phyloP scores from a whole-genome alignment of 805 yeast genomes.

The Torulaspora microellipsoides region DNA sequence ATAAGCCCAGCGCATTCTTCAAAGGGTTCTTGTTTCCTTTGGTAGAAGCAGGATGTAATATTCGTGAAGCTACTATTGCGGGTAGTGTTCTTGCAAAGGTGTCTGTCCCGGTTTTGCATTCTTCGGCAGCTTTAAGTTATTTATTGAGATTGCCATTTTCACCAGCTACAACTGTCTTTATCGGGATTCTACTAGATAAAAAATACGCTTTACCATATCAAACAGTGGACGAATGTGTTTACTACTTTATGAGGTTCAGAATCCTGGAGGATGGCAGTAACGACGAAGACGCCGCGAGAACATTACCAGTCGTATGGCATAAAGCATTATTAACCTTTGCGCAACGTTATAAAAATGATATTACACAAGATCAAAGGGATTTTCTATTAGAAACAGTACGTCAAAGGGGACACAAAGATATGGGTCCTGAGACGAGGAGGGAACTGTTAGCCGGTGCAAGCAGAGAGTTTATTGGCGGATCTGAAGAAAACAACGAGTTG shows the following conservation, averaged over 20 bases:
- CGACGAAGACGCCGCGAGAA: slow-evolving; percentile 39
- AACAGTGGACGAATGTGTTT: slow-evolving; percentile 89
- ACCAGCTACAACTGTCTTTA: slow-evolving; percentile 87
- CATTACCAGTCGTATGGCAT: slow-evolving; percentile 94
- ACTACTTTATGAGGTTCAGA: slow-evolving; percentile 90
- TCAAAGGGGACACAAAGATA: slow-evolving; percentile 80
- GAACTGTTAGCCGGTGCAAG: slow-evolving; percentile 84
- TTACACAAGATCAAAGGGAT: slow-evolving; percentile 98
- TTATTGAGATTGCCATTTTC: slow-evolving; percentile 75
- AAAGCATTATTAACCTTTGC: slow-evolving; percentile 93
- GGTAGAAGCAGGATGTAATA: slow-evolving; percentile 81
- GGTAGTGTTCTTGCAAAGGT: slow-evolving; percentile 86
- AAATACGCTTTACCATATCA: slow-evolving; percentile 96
- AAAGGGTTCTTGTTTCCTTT: slow-evolving; percentile 93
- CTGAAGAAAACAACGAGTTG: slow-evolving; percentile 27
- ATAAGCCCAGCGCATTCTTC: slow-evolving; percentile 97
- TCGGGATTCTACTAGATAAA: slow-evolving; percentile 84
- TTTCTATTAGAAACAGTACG: slow-evolving; percentile 86
- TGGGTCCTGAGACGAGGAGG: slow-evolving; percentile 92
- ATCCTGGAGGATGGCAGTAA: slow-evolving; percentile 43
- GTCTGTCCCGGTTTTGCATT: slow-evolving; percentile 91
- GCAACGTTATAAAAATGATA: slow-evolving; percentile 93
- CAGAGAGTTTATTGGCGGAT: slow-evolving; percentile 42
- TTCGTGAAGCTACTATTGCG: slow-evolving; percentile 91
- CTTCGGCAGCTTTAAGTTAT: slow-evolving; percentile 90